Conservation (phyloP, 495 filamentous ascomycete genomes). For the Penicillium ochrochloron region DNA sequence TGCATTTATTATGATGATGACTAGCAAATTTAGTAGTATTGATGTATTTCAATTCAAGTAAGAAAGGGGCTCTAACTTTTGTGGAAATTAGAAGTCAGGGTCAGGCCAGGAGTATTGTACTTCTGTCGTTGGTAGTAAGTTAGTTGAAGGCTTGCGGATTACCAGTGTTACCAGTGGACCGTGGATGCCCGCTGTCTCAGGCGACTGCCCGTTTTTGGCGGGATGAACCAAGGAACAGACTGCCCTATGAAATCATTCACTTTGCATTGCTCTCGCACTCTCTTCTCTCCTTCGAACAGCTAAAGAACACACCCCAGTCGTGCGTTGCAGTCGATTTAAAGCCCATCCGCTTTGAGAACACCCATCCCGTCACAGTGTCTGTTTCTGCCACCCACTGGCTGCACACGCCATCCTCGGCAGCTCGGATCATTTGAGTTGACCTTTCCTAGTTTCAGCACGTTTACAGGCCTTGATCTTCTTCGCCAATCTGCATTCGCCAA, state of each 20-base stretch:
- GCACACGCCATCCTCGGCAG: slow-evolving; percentile 10
- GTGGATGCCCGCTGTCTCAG: neutral
- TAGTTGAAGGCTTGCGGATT: neutral
- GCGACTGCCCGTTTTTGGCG: slow-evolving; percentile 14
- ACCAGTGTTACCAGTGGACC: too few relatives aligned
- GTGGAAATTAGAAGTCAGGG: slow-evolving; percentile 3
- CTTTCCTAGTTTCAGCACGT: neutral
- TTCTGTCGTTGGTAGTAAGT: neutral
- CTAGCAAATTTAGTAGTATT: neutral
- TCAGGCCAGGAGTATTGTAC: slow-evolving; percentile 10
- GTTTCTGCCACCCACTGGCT: neutral
- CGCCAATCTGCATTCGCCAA: neutral
- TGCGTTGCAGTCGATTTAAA: neutral
- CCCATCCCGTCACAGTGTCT: neutral
- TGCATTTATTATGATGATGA: slow-evolving; percentile 1
- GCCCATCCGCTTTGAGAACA: neutral
- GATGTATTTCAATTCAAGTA: neutral
- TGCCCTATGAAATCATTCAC: slow-evolving; percentile 31
- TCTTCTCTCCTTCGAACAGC: neutral
- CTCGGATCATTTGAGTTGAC: slow-evolving; percentile 4
- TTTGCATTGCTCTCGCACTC: neutral
- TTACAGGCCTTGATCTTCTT: slow-evolving; percentile 2
- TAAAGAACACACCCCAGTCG: neutral
- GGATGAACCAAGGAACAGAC: slow-evolving; percentile 19
- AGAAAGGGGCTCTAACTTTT: neutral